These are phyloP conservation scores for Apiospora marii DNA, from an alignment of 2,329 filamentous ascomycete species.

Conservation along the genomic window DNA sequence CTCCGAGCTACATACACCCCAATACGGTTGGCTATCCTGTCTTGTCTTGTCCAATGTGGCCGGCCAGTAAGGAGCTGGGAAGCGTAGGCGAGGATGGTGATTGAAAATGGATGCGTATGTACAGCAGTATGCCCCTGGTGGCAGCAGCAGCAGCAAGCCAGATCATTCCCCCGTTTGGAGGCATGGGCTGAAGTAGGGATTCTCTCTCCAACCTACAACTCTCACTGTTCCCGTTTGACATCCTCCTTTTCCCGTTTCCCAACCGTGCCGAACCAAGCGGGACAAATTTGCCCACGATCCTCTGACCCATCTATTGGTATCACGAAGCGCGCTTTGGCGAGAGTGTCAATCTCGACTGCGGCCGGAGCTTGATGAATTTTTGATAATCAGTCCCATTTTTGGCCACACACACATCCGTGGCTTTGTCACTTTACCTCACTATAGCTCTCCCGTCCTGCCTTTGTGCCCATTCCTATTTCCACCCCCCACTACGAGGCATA, in stretches of 20 bases:
- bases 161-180: slow-evolving; percentile 11
- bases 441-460: slow-evolving; percentile 13
- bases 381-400: slow-evolving; percentile 4
- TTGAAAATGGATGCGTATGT: background rate
- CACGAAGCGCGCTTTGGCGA: slow-evolving; percentile 17
- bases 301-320: background rate
- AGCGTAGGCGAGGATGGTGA: background rate
- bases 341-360: slow-evolving; percentile 13
- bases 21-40: background rate
- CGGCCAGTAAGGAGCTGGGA: slow-evolving; percentile 5
- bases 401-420: slow-evolving; percentile 2
- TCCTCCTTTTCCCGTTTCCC: slow-evolving; percentile 18
- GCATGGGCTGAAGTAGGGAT: slow-evolving; percentile 6
- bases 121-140: background rate
- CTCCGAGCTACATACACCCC: background rate
- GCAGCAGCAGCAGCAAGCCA: slow-evolving; percentile 1
- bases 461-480: slow-evolving; percentile 6
- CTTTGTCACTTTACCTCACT: slow-evolving; percentile 6
- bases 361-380: background rate
- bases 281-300: background rate
- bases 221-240: background rate
- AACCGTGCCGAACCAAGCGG: background rate
- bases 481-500: slow-evolving; percentile 20
- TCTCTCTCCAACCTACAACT: slow-evolving; percentile 14
- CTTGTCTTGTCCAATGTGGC: background rate